Evolutionary conservation across 2,329 filamentous ascomycete species (phyloP).

Genomic region (Pseudomassariella vexata): DNA sequence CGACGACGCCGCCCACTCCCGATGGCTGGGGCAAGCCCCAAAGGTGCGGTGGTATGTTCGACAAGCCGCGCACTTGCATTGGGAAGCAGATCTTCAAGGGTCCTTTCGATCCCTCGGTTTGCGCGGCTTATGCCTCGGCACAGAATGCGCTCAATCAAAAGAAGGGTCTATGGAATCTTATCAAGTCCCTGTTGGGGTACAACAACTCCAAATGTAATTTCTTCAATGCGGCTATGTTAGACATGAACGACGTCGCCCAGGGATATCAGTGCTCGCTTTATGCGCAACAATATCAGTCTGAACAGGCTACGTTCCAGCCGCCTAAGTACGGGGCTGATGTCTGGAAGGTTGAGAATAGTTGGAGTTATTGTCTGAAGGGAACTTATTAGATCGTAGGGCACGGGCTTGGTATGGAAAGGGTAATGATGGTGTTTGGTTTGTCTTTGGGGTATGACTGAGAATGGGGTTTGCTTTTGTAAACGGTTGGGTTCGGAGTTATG

Average conservation of each 20-base stretch:
- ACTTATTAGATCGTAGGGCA: no score
- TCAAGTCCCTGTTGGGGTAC: slow-evolving; percentile 6
- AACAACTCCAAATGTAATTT: slow-evolving; percentile 9
- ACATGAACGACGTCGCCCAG: slow-evolving; percentile 6
- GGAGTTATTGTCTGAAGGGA: slow-evolving; percentile 5
- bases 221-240: slow-evolving; percentile 10
- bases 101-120: slow-evolving; percentile 7
- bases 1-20: slow-evolving; percentile 7
- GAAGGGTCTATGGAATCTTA: not conserved
- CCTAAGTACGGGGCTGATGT: slow-evolving; percentile 1
- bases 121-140: slow-evolving; percentile 7
- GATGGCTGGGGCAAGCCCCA: slow-evolving; percentile 8
- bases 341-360: slow-evolving; percentile 4
- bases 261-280: slow-evolving; percentile 10
- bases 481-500: no score
- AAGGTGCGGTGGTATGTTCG: slow-evolving; percentile 6
- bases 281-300: slow-evolving; percentile 7
- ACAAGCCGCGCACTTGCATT: slow-evolving; percentile 9
- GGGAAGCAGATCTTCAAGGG: slow-evolving; percentile 9
- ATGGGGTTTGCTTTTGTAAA: no score
- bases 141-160: slow-evolving; percentile 8
- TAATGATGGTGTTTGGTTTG: no score
- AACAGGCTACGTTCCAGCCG: slow-evolving; percentile 2
- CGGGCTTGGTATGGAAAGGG: no score
- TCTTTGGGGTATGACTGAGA: no score